These are phyloP conservation scores for Colletotrichum sublineola DNA, from an alignment of 2,329 filamentous ascomycete genomes.

Conservation along the genomic window DNA sequence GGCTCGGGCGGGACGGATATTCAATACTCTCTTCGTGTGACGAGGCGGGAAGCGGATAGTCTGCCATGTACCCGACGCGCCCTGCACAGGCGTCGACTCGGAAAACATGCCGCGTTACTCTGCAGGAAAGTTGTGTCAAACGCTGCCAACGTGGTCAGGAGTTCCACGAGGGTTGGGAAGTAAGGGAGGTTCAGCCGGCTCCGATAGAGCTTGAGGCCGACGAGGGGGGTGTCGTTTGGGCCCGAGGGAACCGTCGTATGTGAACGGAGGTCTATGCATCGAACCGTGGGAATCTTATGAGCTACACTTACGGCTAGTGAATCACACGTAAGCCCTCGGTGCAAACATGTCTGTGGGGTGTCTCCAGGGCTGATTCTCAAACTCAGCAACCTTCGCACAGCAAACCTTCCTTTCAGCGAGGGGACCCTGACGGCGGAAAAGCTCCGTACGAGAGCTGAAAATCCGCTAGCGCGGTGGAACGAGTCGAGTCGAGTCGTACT, in stretches of 20 bases:
- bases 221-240: background rate
- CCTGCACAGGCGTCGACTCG: background rate
- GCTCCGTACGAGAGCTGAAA: background rate
- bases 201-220: background rate
- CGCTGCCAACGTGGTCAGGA: background rate
- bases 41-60: background rate
- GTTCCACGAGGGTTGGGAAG: background rate
- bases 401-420: background rate
- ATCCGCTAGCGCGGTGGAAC: slow-evolving; percentile 1
- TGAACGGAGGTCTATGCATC: too few relatives aligned
- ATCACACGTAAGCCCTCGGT: background rate
- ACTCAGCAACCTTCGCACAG: background rate
- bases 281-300: background rate
- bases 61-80: background rate
- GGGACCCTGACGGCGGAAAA: background rate
- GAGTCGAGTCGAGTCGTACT: background rate
- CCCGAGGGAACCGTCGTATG: background rate
- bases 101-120: background rate
- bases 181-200: background rate
- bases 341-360: too few relatives aligned
- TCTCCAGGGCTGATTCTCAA: background rate
- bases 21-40: slow-evolving; percentile 5
- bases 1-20: slow-evolving; percentile 14
- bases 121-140: background rate
- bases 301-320: background rate